Base-by-base conservation (phyloP, 78 protist species). In the Dictyostelium brefeldianum region DNA sequence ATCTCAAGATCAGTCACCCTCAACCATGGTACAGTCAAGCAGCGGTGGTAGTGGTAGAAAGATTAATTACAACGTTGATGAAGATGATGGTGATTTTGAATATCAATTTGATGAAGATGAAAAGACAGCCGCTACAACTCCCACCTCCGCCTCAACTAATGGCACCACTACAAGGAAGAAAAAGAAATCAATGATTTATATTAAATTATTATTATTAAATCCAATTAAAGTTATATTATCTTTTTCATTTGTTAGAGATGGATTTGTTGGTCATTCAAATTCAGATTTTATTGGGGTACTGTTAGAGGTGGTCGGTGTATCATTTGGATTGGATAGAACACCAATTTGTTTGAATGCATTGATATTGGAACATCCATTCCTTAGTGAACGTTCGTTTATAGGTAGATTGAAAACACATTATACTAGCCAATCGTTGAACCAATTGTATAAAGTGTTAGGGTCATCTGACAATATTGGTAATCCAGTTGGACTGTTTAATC, bases 381-480 rank as follows among this genome's bases (percentile, higher is more conserved):
- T 78, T 15, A 50, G 90, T n/a, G 67, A 78, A 22, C 41, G 78
- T n/a, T 78, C 80, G 18, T 74, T 94, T 14, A 54, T 62, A 59
- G 51, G 43, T 80, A 53, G 95, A 43, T 73, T 94, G 14, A 90
- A 78, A n/a, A 36, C 83, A 36, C 97, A 96, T 56, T 96, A 95
- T 57, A 82, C 83, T 0, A 59, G 69, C 62, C 95, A 91, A 27
- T 69, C 92, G 20, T 46, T 90, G 15, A 69, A 65, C 22, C 95
- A 95, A 64, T 14, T 93, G 50, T 94, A 93, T 80, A 89, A 81
- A 46, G 77, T 95, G 0, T 8, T 97, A 0, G 98, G 98, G 0
- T 87, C 95, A 8, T 81, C 96, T 2, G 98, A 97, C 29, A 80
- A 92, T 50, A 91, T 97, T 47, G 98, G 98, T 43, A 96, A 96